These are phyloP conservation scores for Rhododendron williamsianum DNA, from an alignment of 148 eudicot species.

Conservation along the genomic window DNA sequence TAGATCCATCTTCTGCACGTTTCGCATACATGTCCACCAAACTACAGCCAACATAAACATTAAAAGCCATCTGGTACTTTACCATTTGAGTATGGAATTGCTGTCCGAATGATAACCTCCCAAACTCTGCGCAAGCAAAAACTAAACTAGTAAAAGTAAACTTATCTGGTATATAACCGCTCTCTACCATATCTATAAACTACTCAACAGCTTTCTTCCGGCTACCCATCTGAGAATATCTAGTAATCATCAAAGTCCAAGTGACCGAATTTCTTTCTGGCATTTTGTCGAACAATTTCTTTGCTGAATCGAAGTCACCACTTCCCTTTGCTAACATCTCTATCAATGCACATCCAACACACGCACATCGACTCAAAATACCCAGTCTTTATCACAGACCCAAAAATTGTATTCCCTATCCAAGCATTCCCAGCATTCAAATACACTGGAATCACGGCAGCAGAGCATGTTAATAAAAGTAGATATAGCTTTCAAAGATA, in stretches of 20 bases:
- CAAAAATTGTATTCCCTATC: slow-evolving; percentile 38
- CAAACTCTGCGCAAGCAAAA: slow-evolving; percentile 47
- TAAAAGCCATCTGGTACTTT: slow-evolving; percentile 27
- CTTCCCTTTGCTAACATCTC: slow-evolving; percentile 50
- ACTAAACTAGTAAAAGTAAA: background rate
- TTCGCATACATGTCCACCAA: slow-evolving; percentile 63
- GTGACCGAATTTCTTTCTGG: slow-evolving; percentile 42
- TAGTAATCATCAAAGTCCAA: slow-evolving; percentile 51
- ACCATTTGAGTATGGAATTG: slow-evolving; percentile 46
- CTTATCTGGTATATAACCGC: slow-evolving; percentile 12
- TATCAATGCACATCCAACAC: slow-evolving; percentile 62
- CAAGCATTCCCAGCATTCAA: slow-evolving; percentile 21
- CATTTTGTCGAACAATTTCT: slow-evolving; percentile 60
- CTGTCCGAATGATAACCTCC: slow-evolving; percentile 30
- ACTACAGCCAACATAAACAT: slow-evolving; percentile 60
- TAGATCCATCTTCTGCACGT: slow-evolving; percentile 29
- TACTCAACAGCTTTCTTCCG: slow-evolving; percentile 27
- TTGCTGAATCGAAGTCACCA: slow-evolving; percentile 38
- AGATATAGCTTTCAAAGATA: slow-evolving; percentile 19
- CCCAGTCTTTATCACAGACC: slow-evolving; percentile 45
- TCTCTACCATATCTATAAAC: slow-evolving; percentile 46
- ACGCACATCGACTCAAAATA: slow-evolving; percentile 38
- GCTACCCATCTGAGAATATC: slow-evolving; percentile 45
- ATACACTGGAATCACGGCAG: slow-evolving; percentile 47
- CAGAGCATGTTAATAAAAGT: slow-evolving; percentile 49